These are phyloP conservation scores for Lupinus albus DNA, from an alignment of 306 rosid genomes.

Conservation along the genomic window DNA sequence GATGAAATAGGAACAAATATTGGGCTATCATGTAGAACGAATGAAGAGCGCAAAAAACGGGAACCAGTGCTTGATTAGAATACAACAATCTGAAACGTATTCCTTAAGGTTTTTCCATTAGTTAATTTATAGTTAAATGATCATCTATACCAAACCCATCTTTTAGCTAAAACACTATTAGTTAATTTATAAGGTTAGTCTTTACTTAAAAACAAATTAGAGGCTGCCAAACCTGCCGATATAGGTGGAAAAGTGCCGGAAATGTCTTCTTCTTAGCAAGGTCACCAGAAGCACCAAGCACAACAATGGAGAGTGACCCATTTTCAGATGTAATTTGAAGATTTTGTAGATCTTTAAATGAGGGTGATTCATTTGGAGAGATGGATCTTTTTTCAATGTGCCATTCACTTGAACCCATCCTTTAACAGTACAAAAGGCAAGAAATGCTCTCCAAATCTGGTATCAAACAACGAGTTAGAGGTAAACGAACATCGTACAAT, in stretches of 20 bases:
- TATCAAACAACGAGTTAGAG: slow-evolving; percentile 21
- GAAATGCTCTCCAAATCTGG: slow-evolving; percentile 16
- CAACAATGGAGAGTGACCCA: slow-evolving; percentile 77
- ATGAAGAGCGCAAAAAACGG: neutral
- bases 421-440: slow-evolving; percentile 35
- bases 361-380: slow-evolving; percentile 49
- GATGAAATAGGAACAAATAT: neutral
- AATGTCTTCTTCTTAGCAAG: slow-evolving; percentile 99
- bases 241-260: slow-evolving; percentile 89
- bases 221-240: slow-evolving; percentile 60
- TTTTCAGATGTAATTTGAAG: slow-evolving; percentile 47
- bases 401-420: slow-evolving; percentile 75
- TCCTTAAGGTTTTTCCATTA: slow-evolving; percentile 18
- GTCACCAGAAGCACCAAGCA: slow-evolving; percentile 98
- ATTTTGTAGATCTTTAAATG: slow-evolving; percentile 45
- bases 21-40: neutral
- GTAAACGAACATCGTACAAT: slow-evolving; percentile 23
- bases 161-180: neutral
- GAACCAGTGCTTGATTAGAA: slow-evolving; percentile 16
- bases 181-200: neutral
- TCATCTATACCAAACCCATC: slow-evolving; percentile 1
- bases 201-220: slow-evolving; percentile 1
- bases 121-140: neutral
- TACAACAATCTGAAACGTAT: slow-evolving; percentile 19
- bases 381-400: slow-evolving; percentile 51